Evolutionary conservation across 2,329 filamentous ascomycete species (phyloP).

Genomic region (Aspergillus floridensis): DNA sequence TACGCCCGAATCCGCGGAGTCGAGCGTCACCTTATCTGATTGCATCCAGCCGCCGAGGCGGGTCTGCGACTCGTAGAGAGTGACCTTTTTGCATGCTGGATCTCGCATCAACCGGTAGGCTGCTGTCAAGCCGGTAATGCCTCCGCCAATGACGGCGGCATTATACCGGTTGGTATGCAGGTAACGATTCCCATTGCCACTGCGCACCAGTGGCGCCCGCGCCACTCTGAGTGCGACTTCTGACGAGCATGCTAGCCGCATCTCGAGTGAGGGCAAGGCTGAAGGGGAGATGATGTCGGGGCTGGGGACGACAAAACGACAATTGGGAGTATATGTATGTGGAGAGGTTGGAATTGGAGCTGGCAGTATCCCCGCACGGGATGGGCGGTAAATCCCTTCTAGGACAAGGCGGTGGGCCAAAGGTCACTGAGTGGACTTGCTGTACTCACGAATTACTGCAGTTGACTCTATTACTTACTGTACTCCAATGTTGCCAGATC

Average conservation of each 20-base stretch:
- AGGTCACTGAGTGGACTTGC: too few species aligned
- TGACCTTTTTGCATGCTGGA: slow-evolving; percentile 68
- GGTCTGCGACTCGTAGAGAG: slow-evolving; percentile 71
- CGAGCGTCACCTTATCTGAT: slow-evolving; percentile 58
- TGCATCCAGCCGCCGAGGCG: slow-evolving; percentile 81
- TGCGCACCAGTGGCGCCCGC: slow-evolving; percentile 19
- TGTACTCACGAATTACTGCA: too few species aligned
- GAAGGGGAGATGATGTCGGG: background rate
- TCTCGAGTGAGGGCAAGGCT: slow-evolving; percentile 19
- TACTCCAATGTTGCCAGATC: too few species aligned
- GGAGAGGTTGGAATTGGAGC: background rate
- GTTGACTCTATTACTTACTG: too few species aligned
- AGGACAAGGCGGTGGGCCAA: background rate
- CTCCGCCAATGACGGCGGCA: slow-evolving; percentile 73
- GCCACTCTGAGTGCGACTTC: slow-evolving; percentile 21
- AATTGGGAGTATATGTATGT: background rate
- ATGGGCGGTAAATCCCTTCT: background rate
- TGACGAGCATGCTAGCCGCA: slow-evolving; percentile 27
- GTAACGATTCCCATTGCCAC: slow-evolving; percentile 19
- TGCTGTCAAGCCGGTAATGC: slow-evolving; percentile 75
- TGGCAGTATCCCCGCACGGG: background rate
- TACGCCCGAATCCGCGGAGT: slow-evolving; percentile 42
- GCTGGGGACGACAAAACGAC: background rate
- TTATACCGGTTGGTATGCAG: slow-evolving; percentile 31
- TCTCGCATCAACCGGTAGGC: slow-evolving; percentile 73